A percentile compares a stretch with the other conserved stretches of the same genome.
Conservation (phyloP, 352 stramenopile species). For the Phytophthora uliginosa region DNA sequence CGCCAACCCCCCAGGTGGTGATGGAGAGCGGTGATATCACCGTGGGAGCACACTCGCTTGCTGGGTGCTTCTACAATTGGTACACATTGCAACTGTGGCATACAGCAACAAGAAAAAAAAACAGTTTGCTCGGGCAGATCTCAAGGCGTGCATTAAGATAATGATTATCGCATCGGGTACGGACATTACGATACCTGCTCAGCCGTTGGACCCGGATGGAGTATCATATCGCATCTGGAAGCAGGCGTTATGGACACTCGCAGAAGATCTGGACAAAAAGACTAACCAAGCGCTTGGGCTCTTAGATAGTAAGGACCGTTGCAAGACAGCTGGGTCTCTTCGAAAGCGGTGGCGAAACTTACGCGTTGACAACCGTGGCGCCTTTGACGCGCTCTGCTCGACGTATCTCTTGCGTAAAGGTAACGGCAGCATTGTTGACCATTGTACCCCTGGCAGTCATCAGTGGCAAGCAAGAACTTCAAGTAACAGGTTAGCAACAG, state of each 20-base stretch:
- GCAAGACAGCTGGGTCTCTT: not conserved
- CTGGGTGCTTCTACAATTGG: not conserved
- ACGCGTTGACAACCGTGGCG: not conserved
- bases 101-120: not conserved
- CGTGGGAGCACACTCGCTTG: not conserved
- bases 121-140: not conserved
- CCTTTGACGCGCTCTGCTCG: not conserved
- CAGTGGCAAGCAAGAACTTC: not conserved
- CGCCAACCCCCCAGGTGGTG: not conserved
- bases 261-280: not conserved
- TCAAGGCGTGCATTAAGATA: not conserved
- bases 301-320: not conserved
- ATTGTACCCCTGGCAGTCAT: not conserved
- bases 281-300: not conserved
- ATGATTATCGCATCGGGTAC: not conserved
- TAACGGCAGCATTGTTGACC: not conserved
- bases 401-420: not conserved
- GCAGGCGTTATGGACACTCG: not conserved
- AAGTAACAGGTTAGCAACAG: not conserved
- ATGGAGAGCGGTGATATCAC: not conserved
- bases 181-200: not conserved
- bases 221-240: not conserved
- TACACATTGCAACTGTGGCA: not conserved
- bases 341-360: not conserved
- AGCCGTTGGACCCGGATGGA: not conserved